Evolutionary conservation across 345 rosid species (phyloP).

Genomic region (Carallia pectinifolia): DNA sequence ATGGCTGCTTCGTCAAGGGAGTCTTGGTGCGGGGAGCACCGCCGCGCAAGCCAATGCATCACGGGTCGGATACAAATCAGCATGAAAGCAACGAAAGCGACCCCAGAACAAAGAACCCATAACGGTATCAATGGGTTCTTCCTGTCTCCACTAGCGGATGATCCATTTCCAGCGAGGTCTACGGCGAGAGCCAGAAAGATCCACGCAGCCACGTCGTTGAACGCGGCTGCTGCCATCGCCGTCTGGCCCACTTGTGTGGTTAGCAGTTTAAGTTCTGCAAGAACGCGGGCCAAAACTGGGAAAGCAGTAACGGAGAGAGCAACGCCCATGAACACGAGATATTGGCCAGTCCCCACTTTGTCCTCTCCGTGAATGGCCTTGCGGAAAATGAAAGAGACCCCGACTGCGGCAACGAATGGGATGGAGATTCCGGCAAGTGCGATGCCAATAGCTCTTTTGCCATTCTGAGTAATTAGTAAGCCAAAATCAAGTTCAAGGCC

Average conservation of each 20-base stretch:
- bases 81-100: conserved; percentile 46
- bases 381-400: conserved; percentile 53
- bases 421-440: conserved; percentile 66
- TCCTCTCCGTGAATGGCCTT: conserved; percentile 38
- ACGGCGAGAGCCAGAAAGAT: conserved; percentile 71
- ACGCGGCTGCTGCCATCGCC: conserved; percentile 89
- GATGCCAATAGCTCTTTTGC: conserved; percentile 58
- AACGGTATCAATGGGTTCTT: conserved; percentile 35
- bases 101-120: conserved; percentile 50
- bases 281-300: conserved; percentile 77
- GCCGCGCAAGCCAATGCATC: conserved; percentile 22
- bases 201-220: conserved; percentile 87
- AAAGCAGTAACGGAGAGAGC: conserved; percentile 92
- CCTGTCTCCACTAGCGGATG: neutral
- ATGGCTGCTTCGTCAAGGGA: conserved; percentile 41
- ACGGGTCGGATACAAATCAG: conserved; percentile 17
- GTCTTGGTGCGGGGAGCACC: conserved; percentile 30
- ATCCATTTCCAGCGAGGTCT: conserved; percentile 46
- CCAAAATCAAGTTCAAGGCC: conserved; percentile 71
- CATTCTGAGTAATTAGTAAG: conserved; percentile 48
- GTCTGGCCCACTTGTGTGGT: conserved; percentile 65
- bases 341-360: conserved; percentile 54
- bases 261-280: conserved; percentile 79
- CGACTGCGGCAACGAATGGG: conserved; percentile 59
- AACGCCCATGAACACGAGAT: conserved; percentile 72